Evolutionary conservation across 2,329 filamentous ascomycete species (phyloP).

Genomic region (Cladophialophora psammophila): DNA sequence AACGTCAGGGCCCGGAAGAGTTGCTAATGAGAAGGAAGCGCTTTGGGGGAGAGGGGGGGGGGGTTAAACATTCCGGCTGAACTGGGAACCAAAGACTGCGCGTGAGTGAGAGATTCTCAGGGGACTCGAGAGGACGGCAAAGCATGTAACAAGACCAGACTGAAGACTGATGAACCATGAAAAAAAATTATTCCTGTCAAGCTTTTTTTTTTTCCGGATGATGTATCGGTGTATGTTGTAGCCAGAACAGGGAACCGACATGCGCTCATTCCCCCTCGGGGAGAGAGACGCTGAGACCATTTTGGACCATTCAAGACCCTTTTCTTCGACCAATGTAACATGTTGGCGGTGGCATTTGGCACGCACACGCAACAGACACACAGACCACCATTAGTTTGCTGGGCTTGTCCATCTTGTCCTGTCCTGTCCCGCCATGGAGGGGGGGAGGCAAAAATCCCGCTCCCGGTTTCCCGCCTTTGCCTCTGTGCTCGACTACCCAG

Average conservation of each 20-base stretch:
- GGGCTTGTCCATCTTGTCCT: background rate
- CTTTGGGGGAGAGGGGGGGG: background rate
- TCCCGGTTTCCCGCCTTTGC: slow-evolving; percentile 1
- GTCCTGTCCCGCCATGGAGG: background rate
- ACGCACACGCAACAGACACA: background rate
- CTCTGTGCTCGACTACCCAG: background rate
- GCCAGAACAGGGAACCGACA: background rate
- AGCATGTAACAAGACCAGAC: background rate
- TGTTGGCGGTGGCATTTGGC: background rate
- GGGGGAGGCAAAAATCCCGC: slow-evolving; percentile 13
- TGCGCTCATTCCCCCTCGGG: background rate
- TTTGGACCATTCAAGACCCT: background rate
- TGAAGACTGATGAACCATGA: background rate
- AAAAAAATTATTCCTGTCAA: background rate
- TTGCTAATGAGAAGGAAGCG: too few relatives aligned
- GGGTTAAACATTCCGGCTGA: slow-evolving; percentile 24
- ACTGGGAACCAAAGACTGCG: background rate
- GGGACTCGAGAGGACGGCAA: background rate
- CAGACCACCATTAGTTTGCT: background rate
- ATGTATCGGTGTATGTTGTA: background rate
- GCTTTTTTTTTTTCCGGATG: background rate
- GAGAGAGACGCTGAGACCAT: background rate
- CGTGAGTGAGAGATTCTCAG: background rate
- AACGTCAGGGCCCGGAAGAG: background rate
- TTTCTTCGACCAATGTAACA: background rate